Percentiles rank a stretch among this genome's conserved stretches.
These are phyloP conservation scores for Zygosaccharomyces kombuchaensis DNA, from an alignment of 805 yeast genomes.

Conservation along the genomic window DNA sequence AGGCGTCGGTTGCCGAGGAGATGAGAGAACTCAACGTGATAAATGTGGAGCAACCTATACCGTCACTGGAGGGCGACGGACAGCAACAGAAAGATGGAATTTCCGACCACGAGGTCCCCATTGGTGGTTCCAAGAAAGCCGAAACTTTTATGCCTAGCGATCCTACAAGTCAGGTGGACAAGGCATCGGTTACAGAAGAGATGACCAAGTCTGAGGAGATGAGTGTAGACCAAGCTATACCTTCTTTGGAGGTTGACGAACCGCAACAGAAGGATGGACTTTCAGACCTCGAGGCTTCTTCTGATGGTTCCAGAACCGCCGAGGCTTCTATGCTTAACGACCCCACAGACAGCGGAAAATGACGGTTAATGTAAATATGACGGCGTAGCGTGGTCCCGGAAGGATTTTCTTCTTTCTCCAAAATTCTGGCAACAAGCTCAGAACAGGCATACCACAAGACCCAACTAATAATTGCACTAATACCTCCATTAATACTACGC, in stretches of 20 bases:
- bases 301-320: background rate
- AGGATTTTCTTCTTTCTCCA: background rate
- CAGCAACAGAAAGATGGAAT: background rate
- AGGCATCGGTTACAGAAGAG: too few relatives aligned
- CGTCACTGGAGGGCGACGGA: background rate
- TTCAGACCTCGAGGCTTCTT: background rate
- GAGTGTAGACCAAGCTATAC: background rate
- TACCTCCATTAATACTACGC: background rate
- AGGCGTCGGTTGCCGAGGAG: slow-evolving; percentile 7
- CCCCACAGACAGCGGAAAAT: background rate
- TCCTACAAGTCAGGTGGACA: background rate
- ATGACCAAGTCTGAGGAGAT: too few relatives aligned
- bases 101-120: background rate
- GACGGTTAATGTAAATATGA: background rate
- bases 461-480: background rate
- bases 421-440: background rate
- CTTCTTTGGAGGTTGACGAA: background rate
- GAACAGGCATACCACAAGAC: background rate
- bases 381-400: background rate
- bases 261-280: background rate
- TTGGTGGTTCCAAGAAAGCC: background rate
- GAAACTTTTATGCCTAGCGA: background rate
- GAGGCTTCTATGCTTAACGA: background rate
- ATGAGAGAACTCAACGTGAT: background rate
- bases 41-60: background rate